Conservation (phyloP, 2,329 filamentous ascomycete genomes). For the Hypoxylon sp. region DNA sequence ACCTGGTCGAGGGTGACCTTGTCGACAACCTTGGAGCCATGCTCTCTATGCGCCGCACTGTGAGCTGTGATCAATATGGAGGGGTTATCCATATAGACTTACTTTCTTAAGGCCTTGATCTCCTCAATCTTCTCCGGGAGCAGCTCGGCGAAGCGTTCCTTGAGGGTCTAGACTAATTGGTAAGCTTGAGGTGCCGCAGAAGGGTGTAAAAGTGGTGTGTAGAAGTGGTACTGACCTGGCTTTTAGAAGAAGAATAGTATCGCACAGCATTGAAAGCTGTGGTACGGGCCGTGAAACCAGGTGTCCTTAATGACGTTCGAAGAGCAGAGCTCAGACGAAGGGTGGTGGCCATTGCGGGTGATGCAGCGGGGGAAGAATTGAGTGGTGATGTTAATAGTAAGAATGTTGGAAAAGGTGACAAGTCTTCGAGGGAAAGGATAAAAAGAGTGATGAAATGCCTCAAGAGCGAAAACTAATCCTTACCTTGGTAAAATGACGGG, state of each 20-base stretch:
- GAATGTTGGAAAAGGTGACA: slow-evolving; percentile 14
- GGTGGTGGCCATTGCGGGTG: slow-evolving; percentile 82
- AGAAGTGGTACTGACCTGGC: slow-evolving; percentile 73
- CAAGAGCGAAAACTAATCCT: slow-evolving; percentile 34
- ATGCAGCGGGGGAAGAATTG: slow-evolving; percentile 27
- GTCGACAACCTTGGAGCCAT: slow-evolving; percentile 94
- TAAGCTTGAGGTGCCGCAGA: slow-evolving; percentile 46
- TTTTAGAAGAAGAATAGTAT: slow-evolving; percentile 90
- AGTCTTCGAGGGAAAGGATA: slow-evolving; percentile 30
- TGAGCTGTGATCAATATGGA: slow-evolving; percentile 48
- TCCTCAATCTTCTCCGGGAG: slow-evolving; percentile 97
- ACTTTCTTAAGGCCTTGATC: slow-evolving; percentile 99
- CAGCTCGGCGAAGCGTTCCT: slow-evolving; percentile 97
- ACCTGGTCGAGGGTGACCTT: slow-evolving; percentile 99
- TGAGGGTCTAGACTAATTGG: slow-evolving; percentile 78
- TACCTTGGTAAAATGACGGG: slow-evolving; percentile 42
- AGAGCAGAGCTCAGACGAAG: slow-evolving; percentile 87
- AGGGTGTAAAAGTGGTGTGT: slow-evolving; percentile 43
- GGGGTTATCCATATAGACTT: slow-evolving; percentile 59
- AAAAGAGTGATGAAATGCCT: slow-evolving; percentile 47
- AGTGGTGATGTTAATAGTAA: slow-evolving; percentile 21
- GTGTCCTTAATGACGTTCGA: slow-evolving; percentile 79
- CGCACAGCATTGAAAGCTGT: slow-evolving; percentile 86
- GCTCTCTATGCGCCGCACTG: slow-evolving; percentile 73
- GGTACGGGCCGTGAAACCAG: slow-evolving; percentile 77